These are phyloP conservation scores for Mortierella sp. DNA, from an alignment of 371 early-diverging fungal species.

Conservation along the genomic window DNA sequence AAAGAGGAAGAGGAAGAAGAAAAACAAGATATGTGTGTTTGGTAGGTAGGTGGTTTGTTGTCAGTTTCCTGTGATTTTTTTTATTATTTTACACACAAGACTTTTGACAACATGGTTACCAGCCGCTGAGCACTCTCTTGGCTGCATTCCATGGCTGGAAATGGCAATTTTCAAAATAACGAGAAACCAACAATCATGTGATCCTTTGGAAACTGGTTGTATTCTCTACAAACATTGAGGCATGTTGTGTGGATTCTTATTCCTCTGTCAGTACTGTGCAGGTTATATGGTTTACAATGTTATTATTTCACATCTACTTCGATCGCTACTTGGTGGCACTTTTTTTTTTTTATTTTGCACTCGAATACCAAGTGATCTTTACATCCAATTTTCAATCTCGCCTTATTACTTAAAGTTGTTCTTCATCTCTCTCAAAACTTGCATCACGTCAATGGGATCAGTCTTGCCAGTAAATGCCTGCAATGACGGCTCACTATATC, in stretches of 20 bases:
- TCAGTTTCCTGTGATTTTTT: neutral
- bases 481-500: constrained; percentile 68
- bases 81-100: neutral
- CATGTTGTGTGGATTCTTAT: neutral
- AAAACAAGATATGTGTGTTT: too few relatives aligned
- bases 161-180: neutral
- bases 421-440: constrained; percentile 81
- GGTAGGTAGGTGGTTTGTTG: constrained; percentile 4
- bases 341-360: neutral
- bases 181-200: neutral
- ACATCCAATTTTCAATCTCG: neutral
- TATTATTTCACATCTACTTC: neutral
- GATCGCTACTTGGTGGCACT: neutral
- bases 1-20: too few relatives aligned
- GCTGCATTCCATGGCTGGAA: too few relatives aligned
- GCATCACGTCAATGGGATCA: constrained; percentile 85
- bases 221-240: neutral
- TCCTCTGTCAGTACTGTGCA: neutral
- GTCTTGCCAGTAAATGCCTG: constrained; percentile 71
- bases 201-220: neutral
- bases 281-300: neutral
- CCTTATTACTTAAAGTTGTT: constrained; percentile 63
- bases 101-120: too few relatives aligned
- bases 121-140: too few relatives aligned
- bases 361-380: neutral